Percentiles rank a stretch among this genome's conserved stretches.
These are phyloP conservation scores for Lecanicillium sp. DNA, from an alignment of 2,329 filamentous ascomycete species.

Conservation along the genomic window DNA sequence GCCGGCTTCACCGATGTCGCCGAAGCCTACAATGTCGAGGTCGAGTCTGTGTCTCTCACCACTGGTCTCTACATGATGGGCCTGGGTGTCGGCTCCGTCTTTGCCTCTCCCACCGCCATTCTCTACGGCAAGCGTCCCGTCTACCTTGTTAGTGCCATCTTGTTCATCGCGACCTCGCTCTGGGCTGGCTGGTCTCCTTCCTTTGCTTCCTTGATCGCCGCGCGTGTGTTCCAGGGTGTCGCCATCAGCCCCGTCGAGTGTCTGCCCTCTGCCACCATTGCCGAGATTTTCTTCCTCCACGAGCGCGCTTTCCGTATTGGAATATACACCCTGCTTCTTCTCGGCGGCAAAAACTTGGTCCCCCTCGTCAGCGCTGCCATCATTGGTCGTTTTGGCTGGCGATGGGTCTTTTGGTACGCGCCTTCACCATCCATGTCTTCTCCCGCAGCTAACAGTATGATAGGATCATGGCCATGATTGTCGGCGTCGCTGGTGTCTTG, in stretches of 20 bases:
- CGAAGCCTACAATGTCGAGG: conserved; percentile 54
- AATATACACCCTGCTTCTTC: conserved; percentile 82
- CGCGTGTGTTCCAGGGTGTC: conserved; percentile 80
- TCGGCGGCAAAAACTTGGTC: conserved; percentile 87
- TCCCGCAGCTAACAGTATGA: not conserved
- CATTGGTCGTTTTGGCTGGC: conserved; percentile 72
- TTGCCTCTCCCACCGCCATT: conserved; percentile 87
- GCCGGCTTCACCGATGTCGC: conserved; percentile 85
- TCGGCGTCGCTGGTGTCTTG: conserved; percentile 61
- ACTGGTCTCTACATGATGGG: conserved; percentile 95
- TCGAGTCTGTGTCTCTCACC: conserved; percentile 73
- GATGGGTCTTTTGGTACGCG: conserved; percentile 80
- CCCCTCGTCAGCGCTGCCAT: conserved; percentile 82
- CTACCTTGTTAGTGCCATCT: conserved; percentile 68
- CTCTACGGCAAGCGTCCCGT: conserved; percentile 86
- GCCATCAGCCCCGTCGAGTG: conserved; percentile 88
- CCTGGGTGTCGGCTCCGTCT: conserved; percentile 73
- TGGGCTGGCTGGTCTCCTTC: conserved; percentile 85
- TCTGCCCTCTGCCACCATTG: conserved; percentile 86
- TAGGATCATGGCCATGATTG: conserved; percentile 77
- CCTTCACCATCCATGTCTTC: not conserved
- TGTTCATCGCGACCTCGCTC: conserved; percentile 71
- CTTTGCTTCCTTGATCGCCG: conserved; percentile 72
- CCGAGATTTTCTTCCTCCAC: conserved; percentile 93
- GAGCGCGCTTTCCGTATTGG: conserved; percentile 89